Evolutionary conservation across 192 early-diverging fungal species (phyloP).

Genomic region (Rhizoclosmatium globosum): DNA sequence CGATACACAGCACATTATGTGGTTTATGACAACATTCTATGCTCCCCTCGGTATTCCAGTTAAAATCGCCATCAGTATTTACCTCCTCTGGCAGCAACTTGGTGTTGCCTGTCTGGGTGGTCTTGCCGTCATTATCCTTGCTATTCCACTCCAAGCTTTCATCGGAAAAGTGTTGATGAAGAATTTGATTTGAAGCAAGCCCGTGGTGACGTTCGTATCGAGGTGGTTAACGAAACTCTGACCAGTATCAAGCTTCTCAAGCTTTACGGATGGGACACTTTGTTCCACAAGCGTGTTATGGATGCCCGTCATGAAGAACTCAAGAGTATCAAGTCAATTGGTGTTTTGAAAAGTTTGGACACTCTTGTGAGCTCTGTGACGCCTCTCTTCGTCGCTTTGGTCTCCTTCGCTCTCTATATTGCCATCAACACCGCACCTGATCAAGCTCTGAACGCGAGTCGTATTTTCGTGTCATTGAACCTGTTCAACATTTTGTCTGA

Average conservation of each 20-base stretch:
- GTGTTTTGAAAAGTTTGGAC: constrained; percentile 23
- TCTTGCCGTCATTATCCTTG: constrained; percentile 33
- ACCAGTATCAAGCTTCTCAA: constrained; percentile 32
- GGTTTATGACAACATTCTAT: constrained; percentile 26
- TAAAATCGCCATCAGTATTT: constrained; percentile 27
- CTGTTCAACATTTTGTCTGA: constrained; percentile 36
- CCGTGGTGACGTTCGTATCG: constrained; percentile 32
- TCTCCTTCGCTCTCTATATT: constrained; percentile 26
- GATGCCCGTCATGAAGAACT: constrained; percentile 28
- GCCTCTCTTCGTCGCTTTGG: constrained; percentile 38
- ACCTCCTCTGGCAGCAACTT: constrained; percentile 41
- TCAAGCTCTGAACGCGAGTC: constrained; percentile 30
- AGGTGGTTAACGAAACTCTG: constrained; percentile 34
- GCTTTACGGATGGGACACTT: constrained; percentile 36
- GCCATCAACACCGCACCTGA: neutral
- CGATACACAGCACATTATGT: constrained; percentile 39
- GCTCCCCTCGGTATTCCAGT: constrained; percentile 25
- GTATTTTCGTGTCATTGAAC: constrained; percentile 36
- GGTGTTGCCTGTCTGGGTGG: constrained; percentile 37
- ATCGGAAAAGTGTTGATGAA: constrained; percentile 27
- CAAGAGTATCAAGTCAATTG: constrained; percentile 25
- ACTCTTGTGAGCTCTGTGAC: constrained; percentile 26
- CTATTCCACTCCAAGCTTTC: constrained; percentile 33
- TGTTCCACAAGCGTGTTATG: constrained; percentile 27
- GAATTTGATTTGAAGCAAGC: constrained; percentile 28